phyloP scores from a whole-genome alignment of 2,329 filamentous ascomycete genomes.

The Colletotrichum brevisporum region DNA sequence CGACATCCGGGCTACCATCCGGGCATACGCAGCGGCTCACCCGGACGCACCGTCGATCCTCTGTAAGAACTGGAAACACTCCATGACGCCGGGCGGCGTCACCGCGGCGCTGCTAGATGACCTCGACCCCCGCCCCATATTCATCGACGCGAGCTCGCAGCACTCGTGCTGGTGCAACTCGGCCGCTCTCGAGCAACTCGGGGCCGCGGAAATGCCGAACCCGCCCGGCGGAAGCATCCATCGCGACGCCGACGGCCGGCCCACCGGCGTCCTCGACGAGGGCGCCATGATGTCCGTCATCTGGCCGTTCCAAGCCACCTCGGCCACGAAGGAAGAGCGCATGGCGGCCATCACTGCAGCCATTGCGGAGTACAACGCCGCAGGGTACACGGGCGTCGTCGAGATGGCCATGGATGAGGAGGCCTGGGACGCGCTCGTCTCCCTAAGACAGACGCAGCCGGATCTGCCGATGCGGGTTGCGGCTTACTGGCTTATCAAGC shows the following conservation, averaged over 20 bases:
- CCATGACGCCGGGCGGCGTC: slow-evolving; percentile 57
- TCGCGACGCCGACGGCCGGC: slow-evolving; percentile 54
- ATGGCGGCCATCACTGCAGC: slow-evolving; percentile 53
- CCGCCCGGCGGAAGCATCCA: slow-evolving; percentile 59
- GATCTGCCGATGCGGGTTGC: slow-evolving; percentile 54
- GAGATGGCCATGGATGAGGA: slow-evolving; percentile 66
- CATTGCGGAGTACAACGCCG: slow-evolving; percentile 54
- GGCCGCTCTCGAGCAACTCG: slow-evolving; percentile 58
- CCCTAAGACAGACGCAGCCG: slow-evolving; percentile 15
- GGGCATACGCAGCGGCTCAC: slow-evolving; percentile 50
- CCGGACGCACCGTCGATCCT: slow-evolving; percentile 54
- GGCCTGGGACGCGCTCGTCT: slow-evolving; percentile 56
- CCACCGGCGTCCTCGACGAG: slow-evolving; percentile 58
- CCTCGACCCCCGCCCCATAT: slow-evolving; percentile 59
- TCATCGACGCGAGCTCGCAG: slow-evolving; percentile 59
- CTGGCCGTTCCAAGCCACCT: slow-evolving; percentile 57
- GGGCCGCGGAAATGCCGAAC: slow-evolving; percentile 53
- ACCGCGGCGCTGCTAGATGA: slow-evolving; percentile 59
- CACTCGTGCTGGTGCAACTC: slow-evolving; percentile 62
- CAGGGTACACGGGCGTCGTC: slow-evolving; percentile 59
- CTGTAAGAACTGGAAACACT: slow-evolving; percentile 60
- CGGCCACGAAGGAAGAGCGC: slow-evolving; percentile 54
- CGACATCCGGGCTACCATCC: slow-evolving; percentile 55
- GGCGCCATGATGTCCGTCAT: slow-evolving; percentile 56
- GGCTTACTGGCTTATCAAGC: slow-evolving; percentile 61